Base-by-base conservation (phyloP, 75 land plant species). In the Larix kaempferi region DNA sequence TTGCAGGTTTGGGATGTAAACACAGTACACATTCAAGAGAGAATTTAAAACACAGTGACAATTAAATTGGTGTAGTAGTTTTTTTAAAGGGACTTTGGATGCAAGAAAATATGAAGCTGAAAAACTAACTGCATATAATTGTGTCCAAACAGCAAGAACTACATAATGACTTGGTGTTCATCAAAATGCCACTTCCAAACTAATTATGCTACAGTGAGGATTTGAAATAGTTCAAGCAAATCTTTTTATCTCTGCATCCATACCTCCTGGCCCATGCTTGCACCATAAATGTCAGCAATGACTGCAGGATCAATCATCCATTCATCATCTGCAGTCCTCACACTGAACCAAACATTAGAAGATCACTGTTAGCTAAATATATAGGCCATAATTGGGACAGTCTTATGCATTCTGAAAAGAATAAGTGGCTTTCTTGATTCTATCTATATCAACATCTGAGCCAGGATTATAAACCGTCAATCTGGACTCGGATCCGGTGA, bases 241-340 rank as follows among this genome's bases (percentile, higher is more conserved):
- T 39, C 6, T 10, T 4, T 12, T 33, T 25, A 49, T 59, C 63
- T 61, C 63, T 61, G 12, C 29, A 61, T 61, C 25, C 63, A 61
- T 75, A 87, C 86, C 80, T 84, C 89, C 76, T 74, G 86, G 79
- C 98, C 92, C 84, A 84, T 65, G n/a, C 79, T 76, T 75, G 82
- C 87, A 71, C 91, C 93, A 85, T 95, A 95, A 23, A 78, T 81
- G 77, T 95, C 95, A 57, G 89, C 94, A 73, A 91, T 95, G 65
- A 88, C 74, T 44, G 81, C 96, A 77, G 98, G 96, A 80, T 95
- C 96, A 17, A 95, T 56, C 67, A 95, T 84, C 98, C 98, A 93
- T 59, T 90, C 86, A 84, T 93, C 83, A 80, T 90, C 88, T 25
- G 86, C 81, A 33, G 88, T 91, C 71, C 84, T 88, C 39, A 95